Percentiles rank a stretch among this genome's conserved stretches.
These are phyloP conservation scores for Neltuma alba DNA, from an alignment of 306 rosid genomes.

Conservation along the genomic window DNA sequence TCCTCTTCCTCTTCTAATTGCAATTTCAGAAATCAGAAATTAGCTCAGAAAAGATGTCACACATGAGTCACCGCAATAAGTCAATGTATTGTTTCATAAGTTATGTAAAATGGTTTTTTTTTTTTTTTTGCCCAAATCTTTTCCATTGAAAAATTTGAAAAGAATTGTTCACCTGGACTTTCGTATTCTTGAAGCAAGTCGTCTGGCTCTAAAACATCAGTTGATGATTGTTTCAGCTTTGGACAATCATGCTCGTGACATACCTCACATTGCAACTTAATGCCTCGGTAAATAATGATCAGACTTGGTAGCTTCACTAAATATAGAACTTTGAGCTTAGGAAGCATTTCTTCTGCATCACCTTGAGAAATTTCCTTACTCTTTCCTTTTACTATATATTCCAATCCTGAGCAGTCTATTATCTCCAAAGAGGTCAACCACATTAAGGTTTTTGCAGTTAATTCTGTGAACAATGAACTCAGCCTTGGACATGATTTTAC, in stretches of 20 bases:
- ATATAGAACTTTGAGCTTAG: background rate
- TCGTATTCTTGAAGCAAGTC: too few species aligned
- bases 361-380: background rate
- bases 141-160: background rate
- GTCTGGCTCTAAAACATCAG: too few species aligned
- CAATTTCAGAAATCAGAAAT: background rate
- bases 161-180: background rate
- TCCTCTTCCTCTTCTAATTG: background rate
- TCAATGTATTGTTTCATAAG: background rate
- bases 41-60: background rate
- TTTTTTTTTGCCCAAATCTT: background rate
- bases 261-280: background rate
- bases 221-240: too few species aligned
- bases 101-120: background rate
- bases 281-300: background rate
- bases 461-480: too few species aligned
- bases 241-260: background rate
- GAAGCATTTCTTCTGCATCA: background rate
- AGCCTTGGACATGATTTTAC: too few species aligned
- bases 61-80: background rate
- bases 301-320: background rate
- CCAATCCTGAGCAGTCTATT: background rate
- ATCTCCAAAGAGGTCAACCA: too few species aligned
- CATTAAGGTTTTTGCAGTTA: too few species aligned
- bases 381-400: background rate